Percentiles rank a stretch among this genome's conserved stretches.
Evolutionary conservation across 257 asterid genomes (phyloP).

Genomic region (Solanum rostratum): DNA sequence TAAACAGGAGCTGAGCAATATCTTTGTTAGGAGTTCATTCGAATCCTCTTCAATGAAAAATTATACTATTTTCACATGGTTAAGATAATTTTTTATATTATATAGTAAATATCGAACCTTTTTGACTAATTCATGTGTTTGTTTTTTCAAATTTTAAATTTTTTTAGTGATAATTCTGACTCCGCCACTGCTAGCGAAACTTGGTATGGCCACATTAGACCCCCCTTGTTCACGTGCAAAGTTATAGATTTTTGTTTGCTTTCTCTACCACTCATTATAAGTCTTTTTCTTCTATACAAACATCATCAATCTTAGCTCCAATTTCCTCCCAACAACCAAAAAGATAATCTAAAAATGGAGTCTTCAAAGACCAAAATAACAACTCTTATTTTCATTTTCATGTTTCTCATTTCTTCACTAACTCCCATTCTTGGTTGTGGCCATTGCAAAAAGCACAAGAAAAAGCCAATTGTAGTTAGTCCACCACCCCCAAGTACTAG

Average conservation of each 20-base stretch:
- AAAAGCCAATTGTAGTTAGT: slow-evolving; percentile 6
- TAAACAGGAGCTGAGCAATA: too few species aligned
- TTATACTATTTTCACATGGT: too few species aligned
- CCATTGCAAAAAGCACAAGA: slow-evolving; percentile 25
- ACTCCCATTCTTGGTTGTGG: slow-evolving; percentile 40
- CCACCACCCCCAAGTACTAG: background rate
- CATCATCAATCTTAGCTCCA: background rate
- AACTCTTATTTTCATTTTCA: slow-evolving; percentile 42
- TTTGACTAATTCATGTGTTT: too few species aligned
- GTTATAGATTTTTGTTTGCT: slow-evolving; percentile 11
- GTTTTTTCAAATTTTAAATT: too few species aligned
- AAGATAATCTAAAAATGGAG: slow-evolving; percentile 18
- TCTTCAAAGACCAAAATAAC: slow-evolving; percentile 4
- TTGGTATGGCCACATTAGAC: background rate
- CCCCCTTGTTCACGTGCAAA: background rate
- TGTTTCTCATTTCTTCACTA: slow-evolving; percentile 33
- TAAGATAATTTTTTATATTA: too few species aligned
- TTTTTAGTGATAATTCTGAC: too few species aligned
- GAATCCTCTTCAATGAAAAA: too few species aligned
- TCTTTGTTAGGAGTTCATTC: too few species aligned
- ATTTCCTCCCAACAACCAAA: background rate
- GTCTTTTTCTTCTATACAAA: slow-evolving; percentile 18
- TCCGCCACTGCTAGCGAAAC: background rate
- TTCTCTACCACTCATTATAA: background rate
- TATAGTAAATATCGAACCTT: too few species aligned